Evolutionary conservation across 192 early-diverging fungal species (phyloP).

Genomic region (Polychytrium aggregatum): DNA sequence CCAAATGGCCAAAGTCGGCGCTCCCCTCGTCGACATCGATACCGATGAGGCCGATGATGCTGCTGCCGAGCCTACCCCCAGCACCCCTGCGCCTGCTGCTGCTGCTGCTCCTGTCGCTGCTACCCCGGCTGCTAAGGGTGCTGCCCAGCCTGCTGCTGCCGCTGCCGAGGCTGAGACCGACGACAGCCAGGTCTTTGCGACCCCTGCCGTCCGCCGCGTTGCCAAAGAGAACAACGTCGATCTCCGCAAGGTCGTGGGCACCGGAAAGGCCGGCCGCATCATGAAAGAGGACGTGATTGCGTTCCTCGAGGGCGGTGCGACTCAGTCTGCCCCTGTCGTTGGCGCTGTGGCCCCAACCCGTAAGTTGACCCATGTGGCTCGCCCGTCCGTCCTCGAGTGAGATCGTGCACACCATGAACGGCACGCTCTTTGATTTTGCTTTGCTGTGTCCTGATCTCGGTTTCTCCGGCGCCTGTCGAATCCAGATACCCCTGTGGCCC

Average conservation of each 20-base stretch:
- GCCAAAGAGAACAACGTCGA: conserved; percentile 73
- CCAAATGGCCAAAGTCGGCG: conserved; percentile 87
- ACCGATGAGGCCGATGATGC: conserved; percentile 20
- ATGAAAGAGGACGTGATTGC: conserved; percentile 82
- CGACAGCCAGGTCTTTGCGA: conserved; percentile 44
- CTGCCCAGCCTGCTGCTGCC: background rate
- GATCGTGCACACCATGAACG: too few relatives aligned
- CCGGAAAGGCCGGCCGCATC: conserved; percentile 77
- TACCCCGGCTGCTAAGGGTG: background rate
- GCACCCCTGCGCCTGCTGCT: conserved; percentile 1
- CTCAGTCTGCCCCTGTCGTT: background rate
- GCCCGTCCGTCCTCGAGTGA: too few relatives aligned
- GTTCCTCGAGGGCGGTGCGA: conserved; percentile 25
- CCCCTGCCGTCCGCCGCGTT: conserved; percentile 80
- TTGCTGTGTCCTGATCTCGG: too few relatives aligned
- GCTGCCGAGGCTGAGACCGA: conserved; percentile 4
- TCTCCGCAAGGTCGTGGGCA: conserved; percentile 57
- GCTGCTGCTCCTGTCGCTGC: conserved; percentile 8
- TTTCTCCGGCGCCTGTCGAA: too few relatives aligned
- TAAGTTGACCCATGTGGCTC: too few relatives aligned
- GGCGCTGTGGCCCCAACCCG: background rate
- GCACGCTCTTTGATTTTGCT: too few relatives aligned
- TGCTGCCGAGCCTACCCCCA: conserved; percentile 3
- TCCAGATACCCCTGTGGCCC: too few relatives aligned
- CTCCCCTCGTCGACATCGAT: conserved; percentile 79